Evolutionary conservation across 345 rosid genomes (phyloP).

Genomic region (Acer saccharum): DNA sequence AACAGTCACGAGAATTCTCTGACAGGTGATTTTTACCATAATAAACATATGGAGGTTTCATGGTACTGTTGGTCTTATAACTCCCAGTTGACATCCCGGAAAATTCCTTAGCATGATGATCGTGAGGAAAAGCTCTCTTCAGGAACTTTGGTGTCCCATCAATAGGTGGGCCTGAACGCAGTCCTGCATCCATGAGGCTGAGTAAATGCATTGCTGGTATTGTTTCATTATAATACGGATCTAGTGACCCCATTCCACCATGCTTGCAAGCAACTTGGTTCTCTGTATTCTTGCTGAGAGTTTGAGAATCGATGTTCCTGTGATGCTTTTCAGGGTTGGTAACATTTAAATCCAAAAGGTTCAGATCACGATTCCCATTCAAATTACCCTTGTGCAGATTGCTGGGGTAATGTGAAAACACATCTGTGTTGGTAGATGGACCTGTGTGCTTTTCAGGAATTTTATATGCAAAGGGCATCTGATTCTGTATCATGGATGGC

Average conservation of each 20-base stretch:
- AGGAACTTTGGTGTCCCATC: slow-evolving; percentile 47
- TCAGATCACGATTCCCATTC: slow-evolving; percentile 32
- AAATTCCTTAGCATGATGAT: slow-evolving; percentile 47
- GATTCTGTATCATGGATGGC: slow-evolving; percentile 53
- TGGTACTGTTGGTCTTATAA: slow-evolving; percentile 34
- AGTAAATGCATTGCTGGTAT: slow-evolving; percentile 92
- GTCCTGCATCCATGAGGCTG: slow-evolving; percentile 86
- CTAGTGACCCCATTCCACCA: slow-evolving; percentile 48
- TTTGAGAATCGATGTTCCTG: slow-evolving; percentile 46
- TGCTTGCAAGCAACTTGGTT: slow-evolving; percentile 54
- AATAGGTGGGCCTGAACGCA: slow-evolving; percentile 50
- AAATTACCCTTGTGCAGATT: slow-evolving; percentile 32
- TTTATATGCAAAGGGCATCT: slow-evolving; percentile 37
- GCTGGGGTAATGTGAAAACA: slow-evolving; percentile 37
- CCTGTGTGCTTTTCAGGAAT: slow-evolving; percentile 36
- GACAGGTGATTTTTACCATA: slow-evolving; percentile 40
- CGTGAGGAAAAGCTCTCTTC: slow-evolving; percentile 48
- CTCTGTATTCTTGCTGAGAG: slow-evolving; percentile 37
- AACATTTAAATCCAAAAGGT: slow-evolving; percentile 41
- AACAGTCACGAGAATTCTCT: slow-evolving; percentile 32
- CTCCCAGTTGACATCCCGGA: slow-evolving; percentile 43
- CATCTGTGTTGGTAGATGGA: slow-evolving; percentile 36
- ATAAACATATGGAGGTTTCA: slow-evolving; percentile 34
- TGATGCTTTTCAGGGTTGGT: slow-evolving; percentile 46
- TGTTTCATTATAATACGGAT: slow-evolving; percentile 65